Evolutionary conservation across 768 basidiomycete species (phyloP), one percentile per base, ranked within the genome.

Genomic region (Lactarius hatsudake): DNA sequence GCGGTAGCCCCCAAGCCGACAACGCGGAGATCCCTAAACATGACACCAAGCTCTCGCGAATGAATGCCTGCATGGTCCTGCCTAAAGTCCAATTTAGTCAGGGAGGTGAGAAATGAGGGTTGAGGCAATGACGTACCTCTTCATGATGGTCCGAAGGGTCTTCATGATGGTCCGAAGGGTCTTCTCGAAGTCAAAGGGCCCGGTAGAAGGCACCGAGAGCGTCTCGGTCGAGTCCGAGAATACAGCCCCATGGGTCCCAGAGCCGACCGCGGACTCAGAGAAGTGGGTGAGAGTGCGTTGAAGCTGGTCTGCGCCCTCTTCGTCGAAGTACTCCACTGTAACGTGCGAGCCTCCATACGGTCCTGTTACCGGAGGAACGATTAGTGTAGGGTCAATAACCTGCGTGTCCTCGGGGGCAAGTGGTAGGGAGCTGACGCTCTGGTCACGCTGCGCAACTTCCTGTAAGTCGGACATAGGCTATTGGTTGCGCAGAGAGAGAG

Each of bases 21-120:
- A 8, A 90, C 89, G 0, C 78, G 78, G 18, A 91, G 80, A 40
- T 85, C 76, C 61, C 83, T 73, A 68, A 90, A 90, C 53, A 81
- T 69, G 13, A 90, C 86, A 0, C 88, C 89, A 4, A 90, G 82
- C 59, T 84, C 79, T 26, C 87, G 81, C 2, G 76, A 64, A 68
- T 81, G 80, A 67, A 86, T 82, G 20, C 81, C 79, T 0, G 81
- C 78, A 67, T 82, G 79, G 15, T 79, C 79, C 32, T 75, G 78
- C 68, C 87, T 88, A 59, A 4, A 28, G n/a, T 62, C 12, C 5
- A 15, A 42, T 2, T 45, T 4, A 40, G 18, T n/a, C 1, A 53
- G 4, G 36, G 34, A 48, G 12, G 4, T 28, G 63, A 58, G 32
- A 40, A 15, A 57, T 20, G 15, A 4, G 30, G 13, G 4, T 7